A percentile compares a stretch with the other conserved stretches of the same genome.
These are phyloP conservation scores for Skeletonema costatum DNA, from an alignment of 108 stramenopile species.

Conservation along the genomic window DNA sequence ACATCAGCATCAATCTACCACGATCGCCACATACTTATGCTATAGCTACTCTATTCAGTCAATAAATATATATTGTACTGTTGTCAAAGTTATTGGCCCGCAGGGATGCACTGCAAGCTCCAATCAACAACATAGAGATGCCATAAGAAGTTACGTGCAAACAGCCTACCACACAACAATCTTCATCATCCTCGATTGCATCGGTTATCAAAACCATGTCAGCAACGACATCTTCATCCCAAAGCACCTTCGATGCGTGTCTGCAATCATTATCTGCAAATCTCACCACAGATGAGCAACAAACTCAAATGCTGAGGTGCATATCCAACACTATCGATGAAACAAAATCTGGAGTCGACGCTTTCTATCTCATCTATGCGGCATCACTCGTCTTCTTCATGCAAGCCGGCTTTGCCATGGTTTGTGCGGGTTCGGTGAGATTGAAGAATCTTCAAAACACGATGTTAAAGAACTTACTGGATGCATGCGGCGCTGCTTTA, in stretches of 20 bases:
- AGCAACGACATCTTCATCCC: background rate
- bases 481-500: constrained; percentile 74
- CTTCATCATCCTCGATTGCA: background rate
- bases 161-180: no score
- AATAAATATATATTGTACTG: no score
- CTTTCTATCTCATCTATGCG: constrained; percentile 37
- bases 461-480: constrained; percentile 84
- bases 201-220: background rate
- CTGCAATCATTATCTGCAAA: background rate
- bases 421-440: constrained; percentile 82
- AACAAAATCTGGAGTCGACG: constrained; percentile 6
- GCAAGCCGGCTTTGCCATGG: constrained; percentile 87
- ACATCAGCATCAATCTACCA: no score
- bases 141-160: no score
- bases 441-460: constrained; percentile 88
- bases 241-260: constrained; percentile 1
- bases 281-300: constrained; percentile 5
- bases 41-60: no score
- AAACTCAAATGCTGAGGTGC: constrained; percentile 7
- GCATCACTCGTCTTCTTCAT: constrained; percentile 44
- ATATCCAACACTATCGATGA: constrained; percentile 1
- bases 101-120: no score
- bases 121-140: no score
- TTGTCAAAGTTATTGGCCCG: no score
- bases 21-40: no score